Evolutionary conservation across 2,329 filamentous ascomycete genomes (phyloP), one percentile per base, ranked within the genome.

Genomic region (Paecilomyces fulvus): DNA sequence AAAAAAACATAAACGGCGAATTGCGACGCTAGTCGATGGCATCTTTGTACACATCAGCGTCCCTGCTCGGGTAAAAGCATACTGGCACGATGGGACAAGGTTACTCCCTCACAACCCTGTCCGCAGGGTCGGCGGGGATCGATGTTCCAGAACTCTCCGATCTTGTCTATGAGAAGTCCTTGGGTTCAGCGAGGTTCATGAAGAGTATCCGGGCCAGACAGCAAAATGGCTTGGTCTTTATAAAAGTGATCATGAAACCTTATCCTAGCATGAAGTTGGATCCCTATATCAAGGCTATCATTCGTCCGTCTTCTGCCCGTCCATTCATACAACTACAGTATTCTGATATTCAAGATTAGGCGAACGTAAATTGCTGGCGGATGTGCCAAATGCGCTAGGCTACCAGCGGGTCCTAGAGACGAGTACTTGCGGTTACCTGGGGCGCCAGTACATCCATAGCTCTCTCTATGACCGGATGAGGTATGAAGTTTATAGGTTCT

Each of bases 401-500:
- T 97, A 96, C 75, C 89, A 96, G 71, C 85, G 91, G 60, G 87
- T 96, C 58, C 82, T 96, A 66, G 94, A 99, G 75, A 96, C 92
- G 11, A 87, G 89, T 60, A 92, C 87, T 49, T 92, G 92, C 68
- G 94, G 92, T 51, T 96, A 95, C 69, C 83, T 99, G 20, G 90
- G 96, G 56, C 88, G 94, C 54, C 95, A 97, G 73, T 97, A 89
- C 70, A 85, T 97, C 59, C 94, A 97, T 74, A 96, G 89, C 78
- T 97, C 94, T 23, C 82, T 99, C 3, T 99, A 99, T 75, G 94
- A 99, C 75, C 89, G 94, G 55, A 85, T 99, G 73, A 84, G 79
- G 79, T 81, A 71, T 57, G 63, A 28, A 48, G 21, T 51, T 43
- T 54, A 43, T 46, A 17, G 48, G 10, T 28, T 20, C 14, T 37